Percentiles rank a stretch among this genome's conserved stretches.
phyloP scores from a whole-genome alignment of 768 basidiomycete genomes.

The Lentinula boryana region DNA sequence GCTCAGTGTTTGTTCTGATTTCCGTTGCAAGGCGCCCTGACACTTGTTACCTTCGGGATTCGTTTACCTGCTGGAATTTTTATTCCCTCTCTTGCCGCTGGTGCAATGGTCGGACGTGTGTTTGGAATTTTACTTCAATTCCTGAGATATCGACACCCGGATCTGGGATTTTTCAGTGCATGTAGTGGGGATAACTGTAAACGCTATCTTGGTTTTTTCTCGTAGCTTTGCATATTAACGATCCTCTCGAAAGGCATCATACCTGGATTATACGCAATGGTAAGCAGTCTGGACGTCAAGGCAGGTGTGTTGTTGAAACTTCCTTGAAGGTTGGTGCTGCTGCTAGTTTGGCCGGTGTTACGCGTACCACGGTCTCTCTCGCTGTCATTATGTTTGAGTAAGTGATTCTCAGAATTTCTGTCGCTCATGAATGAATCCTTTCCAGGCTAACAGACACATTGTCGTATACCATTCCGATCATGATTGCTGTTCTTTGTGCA shows the following conservation, averaged over 20 bases:
- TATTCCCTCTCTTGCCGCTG: slow-evolving; percentile 91
- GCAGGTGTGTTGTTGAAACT: not conserved
- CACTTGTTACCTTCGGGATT: slow-evolving; percentile 87
- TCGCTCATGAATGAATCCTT: not conserved
- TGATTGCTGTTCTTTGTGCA: slow-evolving; percentile 83
- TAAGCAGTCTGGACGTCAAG: not conserved
- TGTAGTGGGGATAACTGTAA: slow-evolving; percentile 69
- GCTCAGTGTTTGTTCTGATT: slow-evolving; percentile 24
- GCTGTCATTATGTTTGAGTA: slow-evolving; percentile 73
- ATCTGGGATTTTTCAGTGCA: slow-evolving; percentile 51
- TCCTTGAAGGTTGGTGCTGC: slow-evolving; percentile 65
- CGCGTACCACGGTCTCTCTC: slow-evolving; percentile 89
- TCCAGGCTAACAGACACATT: slow-evolving; percentile 72
- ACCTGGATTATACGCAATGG: slow-evolving; percentile 93
- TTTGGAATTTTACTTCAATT: slow-evolving; percentile 79
- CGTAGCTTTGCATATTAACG: not conserved
- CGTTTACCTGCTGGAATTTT: slow-evolving; percentile 93
- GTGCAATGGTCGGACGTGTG: slow-evolving; percentile 88
- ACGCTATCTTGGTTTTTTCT: slow-evolving; percentile 9
- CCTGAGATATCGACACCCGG: slow-evolving; percentile 58
- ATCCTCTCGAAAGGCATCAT: slow-evolving; percentile 43
- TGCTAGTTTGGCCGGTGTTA: slow-evolving; percentile 91
- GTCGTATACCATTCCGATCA: slow-evolving; percentile 87
- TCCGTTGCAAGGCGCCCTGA: slow-evolving; percentile 47
- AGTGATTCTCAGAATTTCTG: not conserved